Conservation (phyloP, 2,329 filamentous ascomycete genomes). For the Aaosphaeria arxii region DNA sequence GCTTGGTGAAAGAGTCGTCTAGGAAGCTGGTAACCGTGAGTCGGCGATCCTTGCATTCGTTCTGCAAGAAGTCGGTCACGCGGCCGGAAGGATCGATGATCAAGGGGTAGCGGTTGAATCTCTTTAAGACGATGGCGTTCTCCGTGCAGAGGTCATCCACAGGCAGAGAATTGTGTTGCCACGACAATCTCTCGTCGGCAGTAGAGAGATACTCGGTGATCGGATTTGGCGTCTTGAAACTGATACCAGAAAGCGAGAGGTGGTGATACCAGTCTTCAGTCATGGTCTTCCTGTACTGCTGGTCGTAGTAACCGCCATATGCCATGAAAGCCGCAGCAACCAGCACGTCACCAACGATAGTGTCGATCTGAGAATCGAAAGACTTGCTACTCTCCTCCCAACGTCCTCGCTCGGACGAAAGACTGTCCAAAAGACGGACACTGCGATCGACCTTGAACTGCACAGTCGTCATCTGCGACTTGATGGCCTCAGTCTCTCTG, state of each 20-base stretch:
- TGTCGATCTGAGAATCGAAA: slow-evolving; percentile 96
- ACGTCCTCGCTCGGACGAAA: slow-evolving; percentile 86
- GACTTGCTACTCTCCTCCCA: slow-evolving; percentile 98
- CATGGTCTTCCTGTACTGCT: slow-evolving; percentile 97
- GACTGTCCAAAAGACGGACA: slow-evolving; percentile 86
- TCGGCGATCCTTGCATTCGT: slow-evolving; percentile 88
- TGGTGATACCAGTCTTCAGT: slow-evolving; percentile 97
- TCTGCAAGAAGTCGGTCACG: slow-evolving; percentile 91
- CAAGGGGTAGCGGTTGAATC: slow-evolving; percentile 96
- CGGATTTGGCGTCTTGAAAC: slow-evolving; percentile 89
- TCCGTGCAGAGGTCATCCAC: slow-evolving; percentile 98
- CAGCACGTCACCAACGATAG: slow-evolving; percentile 90
- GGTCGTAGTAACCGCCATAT: slow-evolving; percentile 95
- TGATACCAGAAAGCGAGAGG: slow-evolving; percentile 86
- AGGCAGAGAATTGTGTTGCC: slow-evolving; percentile 91
- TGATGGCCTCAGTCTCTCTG: slow-evolving; percentile 96
- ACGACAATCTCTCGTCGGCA: slow-evolving; percentile 88
- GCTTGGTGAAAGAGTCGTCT: slow-evolving; percentile 96
- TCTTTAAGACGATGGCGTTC: slow-evolving; percentile 94
- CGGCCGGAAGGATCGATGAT: slow-evolving; percentile 97
- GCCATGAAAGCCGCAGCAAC: slow-evolving; percentile 96
- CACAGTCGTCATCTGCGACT: slow-evolving; percentile 91
- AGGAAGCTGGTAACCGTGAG: slow-evolving; percentile 97
- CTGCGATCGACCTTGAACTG: slow-evolving; percentile 98
- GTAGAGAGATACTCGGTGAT: slow-evolving; percentile 96